Percentiles rank a stretch among this genome's conserved stretches.
phyloP scores from a whole-genome alignment of 768 basidiomycete species.

The Rhodotorula kratochvilovae region DNA sequence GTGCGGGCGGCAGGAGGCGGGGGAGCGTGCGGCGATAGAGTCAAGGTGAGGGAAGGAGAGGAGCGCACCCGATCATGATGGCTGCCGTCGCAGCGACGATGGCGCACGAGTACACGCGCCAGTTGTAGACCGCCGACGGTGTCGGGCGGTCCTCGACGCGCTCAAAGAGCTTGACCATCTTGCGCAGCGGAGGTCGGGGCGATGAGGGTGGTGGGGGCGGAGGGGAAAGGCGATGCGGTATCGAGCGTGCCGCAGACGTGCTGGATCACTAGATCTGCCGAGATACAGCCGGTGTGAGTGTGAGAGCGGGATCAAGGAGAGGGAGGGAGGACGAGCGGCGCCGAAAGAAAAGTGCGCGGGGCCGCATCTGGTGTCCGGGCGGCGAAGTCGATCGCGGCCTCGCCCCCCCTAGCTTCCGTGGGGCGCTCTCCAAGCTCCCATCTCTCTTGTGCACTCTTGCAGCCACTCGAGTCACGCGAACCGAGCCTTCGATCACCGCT shows the following conservation, averaged over 20 bases:
- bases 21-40: neutral
- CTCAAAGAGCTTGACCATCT: constrained; percentile 25
- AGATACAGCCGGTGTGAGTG: too few species aligned
- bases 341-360: neutral
- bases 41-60: constrained; percentile 3
- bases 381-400: too few species aligned
- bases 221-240: too few species aligned
- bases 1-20: too few species aligned
- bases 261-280: too few species aligned
- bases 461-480: too few species aligned
- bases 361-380: neutral
- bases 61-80: constrained; percentile 38
- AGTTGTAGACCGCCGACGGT: constrained; percentile 28
- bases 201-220: neutral
- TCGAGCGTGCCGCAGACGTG: too few species aligned
- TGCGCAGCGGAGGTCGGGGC: neutral
- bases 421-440: too few species aligned
- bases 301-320: neutral
- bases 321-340: neutral
- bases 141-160: constrained; percentile 31
- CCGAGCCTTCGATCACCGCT: too few species aligned
- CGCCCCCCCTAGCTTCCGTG: neutral
- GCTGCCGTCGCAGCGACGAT: constrained; percentile 34
- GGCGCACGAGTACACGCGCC: constrained; percentile 25
- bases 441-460: too few species aligned